A percentile compares a stretch with the other conserved stretches of the same genome.
phyloP scores from a whole-genome alignment of 352 stramenopile genomes.

The Pythium brachiatum region DNA sequence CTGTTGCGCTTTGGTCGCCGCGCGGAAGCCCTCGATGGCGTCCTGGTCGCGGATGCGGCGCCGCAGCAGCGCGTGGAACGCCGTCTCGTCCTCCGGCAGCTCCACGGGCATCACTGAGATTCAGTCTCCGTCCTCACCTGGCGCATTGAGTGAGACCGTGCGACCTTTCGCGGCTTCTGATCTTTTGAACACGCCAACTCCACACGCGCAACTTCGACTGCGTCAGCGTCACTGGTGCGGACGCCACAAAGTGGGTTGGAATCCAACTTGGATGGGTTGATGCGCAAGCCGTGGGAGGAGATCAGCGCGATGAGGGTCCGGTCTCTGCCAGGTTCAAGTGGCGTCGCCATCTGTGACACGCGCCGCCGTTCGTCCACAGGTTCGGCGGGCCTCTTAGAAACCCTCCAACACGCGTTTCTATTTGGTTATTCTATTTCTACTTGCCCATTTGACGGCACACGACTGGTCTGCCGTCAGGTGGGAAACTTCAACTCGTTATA shows the following conservation, averaged over 20 bases:
- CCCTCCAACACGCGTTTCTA: slow-evolving; percentile 17
- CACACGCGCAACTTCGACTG: neutral
- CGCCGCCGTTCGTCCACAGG: slow-evolving; percentile 24
- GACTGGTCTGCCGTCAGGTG: slow-evolving; percentile 2
- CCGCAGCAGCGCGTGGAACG: slow-evolving; percentile 51
- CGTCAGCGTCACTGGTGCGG: neutral
- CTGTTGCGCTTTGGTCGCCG: neutral
- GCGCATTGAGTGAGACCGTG: neutral
- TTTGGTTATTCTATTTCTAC: slow-evolving; percentile 2
- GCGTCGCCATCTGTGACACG: slow-evolving; percentile 11
- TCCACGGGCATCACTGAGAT: slow-evolving; percentile 32
- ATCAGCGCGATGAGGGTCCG: neutral
- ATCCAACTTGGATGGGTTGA: neutral
- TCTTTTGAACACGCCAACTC: neutral
- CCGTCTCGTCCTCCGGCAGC: slow-evolving; percentile 38
- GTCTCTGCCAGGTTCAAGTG: neutral
- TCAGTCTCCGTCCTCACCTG: neutral
- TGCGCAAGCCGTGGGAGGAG: neutral
- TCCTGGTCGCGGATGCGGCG: slow-evolving; percentile 53
- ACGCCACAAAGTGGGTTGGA: no score
- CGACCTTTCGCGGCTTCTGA: neutral
- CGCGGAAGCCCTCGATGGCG: slow-evolving; percentile 42
- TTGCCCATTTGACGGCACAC: neutral
- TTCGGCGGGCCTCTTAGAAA: slow-evolving; percentile 2
- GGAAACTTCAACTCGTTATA: slow-evolving; percentile 30